Evolutionary conservation across 169 alveolate genomes (phyloP).

Genomic region (Plasmodium adleri): DNA sequence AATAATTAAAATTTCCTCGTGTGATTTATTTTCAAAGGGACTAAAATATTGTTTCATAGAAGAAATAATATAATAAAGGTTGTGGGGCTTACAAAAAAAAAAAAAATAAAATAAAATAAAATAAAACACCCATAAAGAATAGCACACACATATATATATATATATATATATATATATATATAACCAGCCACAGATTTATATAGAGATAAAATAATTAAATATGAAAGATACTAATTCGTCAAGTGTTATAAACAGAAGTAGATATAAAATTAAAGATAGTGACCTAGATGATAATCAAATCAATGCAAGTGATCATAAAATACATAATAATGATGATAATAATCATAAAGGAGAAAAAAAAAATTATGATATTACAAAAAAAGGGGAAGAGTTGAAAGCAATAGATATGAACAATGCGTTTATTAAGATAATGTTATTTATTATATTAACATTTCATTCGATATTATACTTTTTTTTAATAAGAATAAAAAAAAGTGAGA

Average conservation of each 20-base stretch:
- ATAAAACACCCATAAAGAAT: neutral
- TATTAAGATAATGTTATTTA: conserved; percentile 12
- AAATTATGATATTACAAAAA: neutral
- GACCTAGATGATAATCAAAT: too few species aligned
- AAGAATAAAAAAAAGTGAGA: conserved; percentile 33
- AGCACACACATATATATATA: neutral
- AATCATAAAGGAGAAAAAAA: neutral
- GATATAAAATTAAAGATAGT: neutral
- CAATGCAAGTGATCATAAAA: too few species aligned
- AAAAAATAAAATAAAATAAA: neutral
- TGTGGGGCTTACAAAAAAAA: neutral
- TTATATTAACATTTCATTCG: conserved; percentile 23
- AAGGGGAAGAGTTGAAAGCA: neutral
- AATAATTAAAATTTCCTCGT: too few species aligned
- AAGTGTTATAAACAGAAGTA: neutral
- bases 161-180: neutral
- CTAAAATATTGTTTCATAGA: too few species aligned
- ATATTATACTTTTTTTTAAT: conserved; percentile 9
- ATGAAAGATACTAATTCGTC: neutral
- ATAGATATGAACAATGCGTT: neutral
- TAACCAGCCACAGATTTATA: neutral
- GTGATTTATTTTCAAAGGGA: too few species aligned
- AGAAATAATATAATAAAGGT: too few species aligned
- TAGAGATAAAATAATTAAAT: neutral
- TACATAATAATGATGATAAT: neutral